Percentiles rank a stretch among this genome's conserved stretches.
Conservation (phyloP, 768 basidiomycete genomes). For the Amanita molliuscula region DNA sequence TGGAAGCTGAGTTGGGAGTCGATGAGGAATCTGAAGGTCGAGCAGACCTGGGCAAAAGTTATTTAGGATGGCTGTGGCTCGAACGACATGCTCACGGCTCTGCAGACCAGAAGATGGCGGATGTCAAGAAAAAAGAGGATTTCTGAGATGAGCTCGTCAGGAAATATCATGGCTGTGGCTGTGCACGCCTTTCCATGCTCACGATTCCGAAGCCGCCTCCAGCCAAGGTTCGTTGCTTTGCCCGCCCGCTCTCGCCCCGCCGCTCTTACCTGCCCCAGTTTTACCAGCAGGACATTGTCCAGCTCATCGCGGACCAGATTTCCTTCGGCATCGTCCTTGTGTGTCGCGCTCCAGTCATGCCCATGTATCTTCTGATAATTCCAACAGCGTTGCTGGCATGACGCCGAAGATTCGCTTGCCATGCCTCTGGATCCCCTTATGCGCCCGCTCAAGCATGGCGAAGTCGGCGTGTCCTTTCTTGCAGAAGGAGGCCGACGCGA, state of each 20-base stretch:
- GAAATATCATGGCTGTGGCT: not conserved
- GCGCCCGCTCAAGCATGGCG: slow-evolving; percentile 65
- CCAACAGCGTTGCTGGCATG: slow-evolving; percentile 80
- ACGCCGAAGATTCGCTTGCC: slow-evolving; percentile 60
- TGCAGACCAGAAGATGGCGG: slow-evolving; percentile 4
- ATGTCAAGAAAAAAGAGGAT: slow-evolving; percentile 8
- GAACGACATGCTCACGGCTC: slow-evolving; percentile 5
- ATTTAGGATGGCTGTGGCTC: not conserved
- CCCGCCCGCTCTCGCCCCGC: not conserved
- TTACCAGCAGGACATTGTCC: slow-evolving; percentile 61
- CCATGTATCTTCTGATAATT: not conserved
- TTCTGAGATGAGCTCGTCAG: slow-evolving; percentile 2
- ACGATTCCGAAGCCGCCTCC: not conserved
- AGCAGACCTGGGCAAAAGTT: not conserved
- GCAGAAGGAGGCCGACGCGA: slow-evolving; percentile 41
- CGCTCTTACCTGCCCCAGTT: slow-evolving; percentile 27
- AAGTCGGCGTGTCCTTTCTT: slow-evolving; percentile 74
- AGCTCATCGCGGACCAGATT: slow-evolving; percentile 27
- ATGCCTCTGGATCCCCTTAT: slow-evolving; percentile 56
- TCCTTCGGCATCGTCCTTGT: slow-evolving; percentile 61
- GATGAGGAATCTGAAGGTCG: not conserved
- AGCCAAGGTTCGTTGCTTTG: slow-evolving; percentile 1
- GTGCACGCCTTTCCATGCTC: not conserved
- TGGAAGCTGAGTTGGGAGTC: slow-evolving; percentile 4
- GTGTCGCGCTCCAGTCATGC: slow-evolving; percentile 11